These are phyloP conservation scores for Penicillium fuscoglaucum DNA, from an alignment of 2,329 filamentous ascomycete genomes.

Conservation along the genomic window DNA sequence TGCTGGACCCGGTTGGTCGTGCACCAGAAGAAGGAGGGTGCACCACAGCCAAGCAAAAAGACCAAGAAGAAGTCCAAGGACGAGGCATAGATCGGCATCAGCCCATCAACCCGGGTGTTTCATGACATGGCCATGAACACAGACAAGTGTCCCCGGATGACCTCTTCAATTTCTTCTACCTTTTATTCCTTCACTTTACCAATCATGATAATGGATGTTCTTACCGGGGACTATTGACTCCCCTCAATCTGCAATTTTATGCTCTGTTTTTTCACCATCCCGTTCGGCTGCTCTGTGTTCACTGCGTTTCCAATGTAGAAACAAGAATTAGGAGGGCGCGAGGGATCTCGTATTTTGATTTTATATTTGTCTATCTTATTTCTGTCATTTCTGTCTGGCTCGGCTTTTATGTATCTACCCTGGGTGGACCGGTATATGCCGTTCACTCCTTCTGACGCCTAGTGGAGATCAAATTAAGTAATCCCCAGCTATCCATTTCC, in stretches of 20 bases:
- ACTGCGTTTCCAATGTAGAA: slow-evolving; percentile 28
- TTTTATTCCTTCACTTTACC: not conserved
- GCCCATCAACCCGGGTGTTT: not conserved
- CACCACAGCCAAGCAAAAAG: slow-evolving; percentile 49
- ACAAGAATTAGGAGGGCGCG: slow-evolving; percentile 28
- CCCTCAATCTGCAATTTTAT: not conserved
- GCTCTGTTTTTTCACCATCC: slow-evolving; percentile 2
- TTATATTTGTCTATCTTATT: slow-evolving; percentile 12
- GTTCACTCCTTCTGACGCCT: slow-evolving; percentile 14
- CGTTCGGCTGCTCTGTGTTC: slow-evolving; percentile 17
- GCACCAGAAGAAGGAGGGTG: slow-evolving; percentile 73
- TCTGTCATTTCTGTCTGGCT: slow-evolving; percentile 9
- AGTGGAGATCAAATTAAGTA: slow-evolving; percentile 9
- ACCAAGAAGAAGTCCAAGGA: slow-evolving; percentile 56
- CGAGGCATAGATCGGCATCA: slow-evolving; percentile 33
- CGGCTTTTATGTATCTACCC: slow-evolving; percentile 8
- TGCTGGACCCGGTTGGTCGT: slow-evolving; percentile 86
- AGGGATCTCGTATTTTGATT: slow-evolving; percentile 20
- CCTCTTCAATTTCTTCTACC: not conserved
- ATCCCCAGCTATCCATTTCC: not conserved
- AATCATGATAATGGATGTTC: slow-evolving; percentile 5
- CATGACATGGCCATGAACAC: not conserved
- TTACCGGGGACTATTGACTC: slow-evolving; percentile 11
- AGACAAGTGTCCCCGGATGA: not conserved
- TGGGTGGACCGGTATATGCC: slow-evolving; percentile 8